Evolutionary conservation across 2,329 filamentous ascomycete species (phyloP), one percentile per base, ranked within the genome.

Genomic region (Massarina eburnea): DNA sequence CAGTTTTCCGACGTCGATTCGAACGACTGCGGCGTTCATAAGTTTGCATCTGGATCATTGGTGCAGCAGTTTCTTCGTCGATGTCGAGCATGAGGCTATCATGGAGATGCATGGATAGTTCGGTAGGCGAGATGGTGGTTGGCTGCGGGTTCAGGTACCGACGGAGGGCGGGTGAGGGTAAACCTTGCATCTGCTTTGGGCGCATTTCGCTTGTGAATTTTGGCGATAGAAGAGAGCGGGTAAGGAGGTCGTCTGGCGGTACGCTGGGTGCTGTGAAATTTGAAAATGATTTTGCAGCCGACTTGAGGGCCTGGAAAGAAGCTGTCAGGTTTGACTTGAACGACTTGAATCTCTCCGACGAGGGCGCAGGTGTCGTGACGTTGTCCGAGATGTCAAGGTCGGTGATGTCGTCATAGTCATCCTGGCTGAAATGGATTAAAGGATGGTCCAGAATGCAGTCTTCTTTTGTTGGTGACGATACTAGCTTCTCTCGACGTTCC

Each of bases 281-380:
- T 6, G 81, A 82, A 34, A 85, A 79, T 0, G 80, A 81, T 45
- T 79, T 81, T 9, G 81, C 81, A 0, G 80, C 80, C 6, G 79
- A 79, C 65, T 80, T 83, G 40, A 85, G 75, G 3, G 80, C 81
- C 49, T 81, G 78, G 17, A 85, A 64, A 0, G 82, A 85, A 2
- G 81, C 79, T 0, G 82, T 85, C 34, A 85, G 70, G 49, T 85
- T 85, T 0, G 82, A 85, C 50, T 80, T 83, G 69, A 85, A 81
- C 1, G 75, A 77, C 43, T 75, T 75, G 35, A 75, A 73, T 21
- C 68, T 57, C 18, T 65, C 51, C 14, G 63, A 58, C 5, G 64
- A 58, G 6, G 57, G 42, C 9, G 58, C 52, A 34, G 62, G 52
- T 1, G 61, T 44, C 1, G 54, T 46, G 8, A 57, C 51, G 20